These are phyloP conservation scores for Pestalotiopsis sp. DNA, from an alignment of 2,329 filamentous ascomycete species.

Conservation along the genomic window DNA sequence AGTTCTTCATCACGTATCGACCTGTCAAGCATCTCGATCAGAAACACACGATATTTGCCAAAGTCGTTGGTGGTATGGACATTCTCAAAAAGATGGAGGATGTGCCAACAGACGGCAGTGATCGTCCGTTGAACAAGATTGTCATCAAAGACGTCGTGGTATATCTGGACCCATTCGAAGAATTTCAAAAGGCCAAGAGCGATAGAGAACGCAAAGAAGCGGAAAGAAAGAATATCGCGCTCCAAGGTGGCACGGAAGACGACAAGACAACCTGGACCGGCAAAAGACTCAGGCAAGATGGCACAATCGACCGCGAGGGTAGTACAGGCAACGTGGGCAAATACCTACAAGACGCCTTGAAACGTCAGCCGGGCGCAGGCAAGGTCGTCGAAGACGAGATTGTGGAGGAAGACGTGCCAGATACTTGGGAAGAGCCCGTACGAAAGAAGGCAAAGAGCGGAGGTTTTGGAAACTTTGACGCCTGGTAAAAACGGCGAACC, in stretches of 20 bases:
- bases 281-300: slow-evolving; percentile 77
- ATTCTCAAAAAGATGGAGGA: slow-evolving; percentile 77
- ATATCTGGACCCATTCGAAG: slow-evolving; percentile 92
- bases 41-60: slow-evolving; percentile 97
- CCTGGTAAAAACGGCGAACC: slow-evolving; percentile 64
- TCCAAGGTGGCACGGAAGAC: slow-evolving; percentile 77
- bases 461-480: slow-evolving; percentile 94
- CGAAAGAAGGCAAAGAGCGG: slow-evolving; percentile 80
- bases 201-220: slow-evolving; percentile 62
- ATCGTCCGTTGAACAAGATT: slow-evolving; percentile 77
- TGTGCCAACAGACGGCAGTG: slow-evolving; percentile 72
- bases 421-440: slow-evolving; percentile 69
- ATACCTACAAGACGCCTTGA: slow-evolving; percentile 71
- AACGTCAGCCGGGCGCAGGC: slow-evolving; percentile 28
- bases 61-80: slow-evolving; percentile 76
- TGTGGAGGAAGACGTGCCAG: slow-evolving; percentile 62
- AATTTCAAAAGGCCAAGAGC: slow-evolving; percentile 78
- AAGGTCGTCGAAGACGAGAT: slow-evolving; percentile 55
- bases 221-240: slow-evolving; percentile 63
- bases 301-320: slow-evolving; percentile 52
- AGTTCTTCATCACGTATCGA: slow-evolving; percentile 94
- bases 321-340: slow-evolving; percentile 66
- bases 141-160: slow-evolving; percentile 81
- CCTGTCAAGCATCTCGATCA: slow-evolving; percentile 82
- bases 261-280: slow-evolving; percentile 95